Base-by-base conservation (phyloP, 768 basidiomycete genomes). In the Terana coerulea region DNA sequence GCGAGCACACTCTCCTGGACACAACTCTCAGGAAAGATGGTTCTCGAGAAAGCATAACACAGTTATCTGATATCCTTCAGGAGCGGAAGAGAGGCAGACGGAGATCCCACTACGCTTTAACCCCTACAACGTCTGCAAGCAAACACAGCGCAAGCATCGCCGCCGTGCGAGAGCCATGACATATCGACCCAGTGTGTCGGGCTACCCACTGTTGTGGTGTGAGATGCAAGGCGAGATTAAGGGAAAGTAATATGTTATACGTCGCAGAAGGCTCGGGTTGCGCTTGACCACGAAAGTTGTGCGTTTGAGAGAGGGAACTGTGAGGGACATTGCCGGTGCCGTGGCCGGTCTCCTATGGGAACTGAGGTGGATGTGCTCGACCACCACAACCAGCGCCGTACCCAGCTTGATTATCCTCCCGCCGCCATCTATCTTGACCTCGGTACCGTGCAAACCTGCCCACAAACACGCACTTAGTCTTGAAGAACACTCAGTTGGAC, bases 331-430 rank as follows among this genome's bases (percentile, higher is more conserved):
- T 40, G 49, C 49, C 49, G 49, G 49, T 50, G 28, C 49, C 49
- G 49, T 50, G 25, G 39, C 49, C 49, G 49, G 49, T 37, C 26
- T 29, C 17, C 39, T 41, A 50, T 50, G 49, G 49, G 49, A 50
- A 50, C 29, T 29, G 37, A 28, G 40, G 49, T 40, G 37, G 36
- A 34, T 41, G 19, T 30, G 28, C 19, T 30, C 29, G 28, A 10
- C 45, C 34, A 34, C 31, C 45, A 46, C 45, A 31, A 46, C 45
- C 45, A 33, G 17, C 21, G 25, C 39, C 39, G 19, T 24, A 19
- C 25, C 39, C 39, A 24, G 21, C 39, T 24, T 40, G 8, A 11
- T 24, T 40, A 22, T 24, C 6, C 45, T 46, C 45, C 19, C 45
- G 29, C 30, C 24, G 31, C 24, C 45, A 11, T 46, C 30, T 34